These are phyloP conservation scores for Cercospora brassicicola DNA, from an alignment of 2,329 filamentous ascomycete genomes.

Conservation along the genomic window DNA sequence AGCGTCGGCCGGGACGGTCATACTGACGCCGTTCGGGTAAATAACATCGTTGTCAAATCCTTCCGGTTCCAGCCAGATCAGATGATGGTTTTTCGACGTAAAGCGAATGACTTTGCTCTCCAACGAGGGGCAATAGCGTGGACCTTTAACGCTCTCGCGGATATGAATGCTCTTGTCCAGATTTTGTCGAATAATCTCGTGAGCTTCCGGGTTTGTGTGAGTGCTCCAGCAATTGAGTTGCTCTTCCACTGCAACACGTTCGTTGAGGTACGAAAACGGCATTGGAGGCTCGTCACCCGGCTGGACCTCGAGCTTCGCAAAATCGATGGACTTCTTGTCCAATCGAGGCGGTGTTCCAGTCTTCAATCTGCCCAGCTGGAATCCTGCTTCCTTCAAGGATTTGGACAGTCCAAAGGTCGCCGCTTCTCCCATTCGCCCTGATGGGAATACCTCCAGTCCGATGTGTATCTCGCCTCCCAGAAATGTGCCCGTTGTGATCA, in stretches of 20 bases:
- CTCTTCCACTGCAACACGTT: slow-evolving; percentile 71
- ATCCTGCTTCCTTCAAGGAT: slow-evolving; percentile 82
- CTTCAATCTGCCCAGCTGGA: slow-evolving; percentile 85
- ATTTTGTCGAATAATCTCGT: slow-evolving; percentile 81
- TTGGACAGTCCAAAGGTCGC: slow-evolving; percentile 91
- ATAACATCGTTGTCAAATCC: slow-evolving; percentile 86
- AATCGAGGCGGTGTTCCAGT: slow-evolving; percentile 92
- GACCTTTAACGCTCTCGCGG: slow-evolving; percentile 88
- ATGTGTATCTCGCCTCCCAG: slow-evolving; percentile 96
- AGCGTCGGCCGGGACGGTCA: slow-evolving; percentile 88
- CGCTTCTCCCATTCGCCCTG: slow-evolving; percentile 89
- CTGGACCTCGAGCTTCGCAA: slow-evolving; percentile 68
- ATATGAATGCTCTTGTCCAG: slow-evolving; percentile 97
- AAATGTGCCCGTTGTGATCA: slow-evolving; percentile 97
- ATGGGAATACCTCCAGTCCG: slow-evolving; percentile 74
- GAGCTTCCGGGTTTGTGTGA: slow-evolving; percentile 78
- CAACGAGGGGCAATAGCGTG: slow-evolving; percentile 90
- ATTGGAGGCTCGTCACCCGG: slow-evolving; percentile 78
- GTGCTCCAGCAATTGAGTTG: slow-evolving; percentile 87
- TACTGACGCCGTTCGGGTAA: slow-evolving; percentile 95
- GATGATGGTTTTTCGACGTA: slow-evolving; percentile 73
- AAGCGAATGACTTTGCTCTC: slow-evolving; percentile 94
- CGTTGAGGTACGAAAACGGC: slow-evolving; percentile 90
- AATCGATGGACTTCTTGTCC: slow-evolving; percentile 79
- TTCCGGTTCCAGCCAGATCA: slow-evolving; percentile 96